Percentiles rank a stretch among this genome's conserved stretches.
These are phyloP conservation scores for Capsicum chinense DNA, from an alignment of 257 asterid genomes.

Conservation along the genomic window DNA sequence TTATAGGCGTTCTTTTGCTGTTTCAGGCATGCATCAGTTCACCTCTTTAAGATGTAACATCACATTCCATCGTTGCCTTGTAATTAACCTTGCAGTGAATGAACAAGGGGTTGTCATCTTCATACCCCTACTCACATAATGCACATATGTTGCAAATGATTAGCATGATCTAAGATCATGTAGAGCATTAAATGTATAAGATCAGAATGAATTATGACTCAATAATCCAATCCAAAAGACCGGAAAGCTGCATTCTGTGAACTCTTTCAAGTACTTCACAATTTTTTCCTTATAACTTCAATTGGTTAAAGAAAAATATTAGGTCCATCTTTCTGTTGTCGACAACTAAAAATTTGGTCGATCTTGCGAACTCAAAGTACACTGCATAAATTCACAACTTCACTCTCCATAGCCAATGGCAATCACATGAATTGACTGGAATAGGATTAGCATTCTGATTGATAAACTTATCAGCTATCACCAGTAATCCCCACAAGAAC, in stretches of 20 bases:
- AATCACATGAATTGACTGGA: background rate
- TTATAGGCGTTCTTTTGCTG: slow-evolving; percentile 4
- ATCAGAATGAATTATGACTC: background rate
- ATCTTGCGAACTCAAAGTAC: background rate
- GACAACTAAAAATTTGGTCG: background rate
- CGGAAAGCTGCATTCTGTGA: background rate
- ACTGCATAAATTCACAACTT: background rate
- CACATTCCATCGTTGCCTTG: background rate
- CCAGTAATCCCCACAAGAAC: slow-evolving; percentile 78
- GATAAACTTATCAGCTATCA: slow-evolving; percentile 34
- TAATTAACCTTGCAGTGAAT: background rate
- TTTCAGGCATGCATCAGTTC: background rate
- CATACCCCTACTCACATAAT: background rate
- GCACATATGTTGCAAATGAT: background rate
- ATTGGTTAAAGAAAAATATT: background rate
- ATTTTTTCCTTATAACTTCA: background rate
- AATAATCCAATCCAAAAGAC: background rate
- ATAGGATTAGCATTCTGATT: background rate
- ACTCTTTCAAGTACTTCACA: background rate
- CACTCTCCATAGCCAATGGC: background rate
- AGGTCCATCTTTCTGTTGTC: background rate
- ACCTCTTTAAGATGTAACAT: slow-evolving; percentile 4
- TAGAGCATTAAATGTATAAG: background rate
- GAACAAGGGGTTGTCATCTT: slow-evolving; percentile 12
- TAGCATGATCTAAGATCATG: background rate